phyloP scores from a whole-genome alignment of 1,284 basidiomycete genomes.

The Cronartium ribicola region DNA sequence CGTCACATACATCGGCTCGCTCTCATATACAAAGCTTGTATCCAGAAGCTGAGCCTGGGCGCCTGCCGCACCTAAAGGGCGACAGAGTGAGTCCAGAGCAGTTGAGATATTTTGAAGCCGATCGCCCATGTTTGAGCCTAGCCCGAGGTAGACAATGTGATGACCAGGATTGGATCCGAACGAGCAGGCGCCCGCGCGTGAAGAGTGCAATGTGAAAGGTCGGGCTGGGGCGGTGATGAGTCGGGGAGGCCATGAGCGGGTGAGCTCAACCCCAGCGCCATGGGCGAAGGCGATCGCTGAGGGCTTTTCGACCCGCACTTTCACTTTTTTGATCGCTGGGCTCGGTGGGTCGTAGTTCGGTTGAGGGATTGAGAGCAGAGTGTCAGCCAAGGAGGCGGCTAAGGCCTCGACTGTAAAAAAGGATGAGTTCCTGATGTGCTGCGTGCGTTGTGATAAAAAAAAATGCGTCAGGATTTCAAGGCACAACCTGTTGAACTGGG shows the following conservation, averaged over 20 bases:
- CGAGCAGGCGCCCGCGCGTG: not conserved
- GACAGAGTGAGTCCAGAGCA: constrained; percentile 6
- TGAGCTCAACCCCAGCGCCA: not conserved
- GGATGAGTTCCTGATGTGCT: not conserved
- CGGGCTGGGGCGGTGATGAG: too few relatives aligned
- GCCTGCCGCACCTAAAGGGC: constrained; percentile 19
- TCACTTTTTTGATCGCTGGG: not conserved
- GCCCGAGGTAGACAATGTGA: constrained; percentile 25
- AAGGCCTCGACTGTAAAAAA: not conserved
- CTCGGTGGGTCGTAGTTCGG: not conserved
- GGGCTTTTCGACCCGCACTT: not conserved
- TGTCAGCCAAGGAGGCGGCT: not conserved
- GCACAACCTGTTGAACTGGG: too few relatives aligned
- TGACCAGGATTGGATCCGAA: not conserved
- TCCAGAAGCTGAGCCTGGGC: constrained; percentile 59
- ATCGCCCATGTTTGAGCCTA: constrained; percentile 30
- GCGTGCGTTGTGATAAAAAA: not conserved
- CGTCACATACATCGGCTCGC: constrained; percentile 87
- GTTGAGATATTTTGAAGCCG: constrained; percentile 3
- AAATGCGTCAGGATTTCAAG: too few relatives aligned
- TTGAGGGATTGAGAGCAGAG: not conserved
- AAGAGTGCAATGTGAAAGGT: not conserved
- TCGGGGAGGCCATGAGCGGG: not conserved
- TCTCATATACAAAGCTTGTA: constrained; percentile 91
- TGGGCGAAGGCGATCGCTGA: not conserved